A percentile compares a stretch with the other conserved stretches of the same genome.
Conservation (phyloP, 352 stramenopile species). For the Globisporangium mamillatum region DNA sequence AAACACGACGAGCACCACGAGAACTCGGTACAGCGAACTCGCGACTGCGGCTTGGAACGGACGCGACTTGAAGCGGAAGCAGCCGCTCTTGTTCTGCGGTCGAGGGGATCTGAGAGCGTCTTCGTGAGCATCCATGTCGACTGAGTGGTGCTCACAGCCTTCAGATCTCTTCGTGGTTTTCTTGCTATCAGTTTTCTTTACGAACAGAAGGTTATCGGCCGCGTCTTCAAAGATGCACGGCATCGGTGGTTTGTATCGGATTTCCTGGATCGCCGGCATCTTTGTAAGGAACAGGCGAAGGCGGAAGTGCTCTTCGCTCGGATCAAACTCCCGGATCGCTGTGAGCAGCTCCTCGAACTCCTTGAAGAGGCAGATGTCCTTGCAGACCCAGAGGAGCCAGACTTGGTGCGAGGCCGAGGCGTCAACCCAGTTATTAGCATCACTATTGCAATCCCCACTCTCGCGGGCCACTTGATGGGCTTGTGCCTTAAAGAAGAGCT, state of each 20-base stretch:
- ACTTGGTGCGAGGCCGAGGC: slow-evolving; percentile 8
- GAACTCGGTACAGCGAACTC: slow-evolving; percentile 1
- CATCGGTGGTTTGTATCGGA: slow-evolving; percentile 19
- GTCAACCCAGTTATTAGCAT: not conserved
- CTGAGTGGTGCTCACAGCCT: not conserved
- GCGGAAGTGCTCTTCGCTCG: slow-evolving; percentile 22
- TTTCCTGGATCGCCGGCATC: slow-evolving; percentile 14
- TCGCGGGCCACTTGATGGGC: not conserved
- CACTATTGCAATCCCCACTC: not conserved
- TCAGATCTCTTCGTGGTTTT: not conserved
- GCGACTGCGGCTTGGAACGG: slow-evolving; percentile 21
- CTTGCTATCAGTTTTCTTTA: slow-evolving; percentile 1
- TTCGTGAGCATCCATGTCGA: not conserved
- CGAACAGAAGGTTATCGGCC: not conserved
- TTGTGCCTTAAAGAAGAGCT: slow-evolving; percentile 22
- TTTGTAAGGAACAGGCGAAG: slow-evolving; percentile 28
- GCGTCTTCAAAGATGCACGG: slow-evolving; percentile 14
- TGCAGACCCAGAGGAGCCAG: slow-evolving; percentile 29
- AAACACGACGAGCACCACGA: slow-evolving; percentile 10
- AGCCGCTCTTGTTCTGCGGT: slow-evolving; percentile 19
- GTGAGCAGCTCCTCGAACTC: slow-evolving; percentile 32
- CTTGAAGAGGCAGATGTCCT: slow-evolving; percentile 27
- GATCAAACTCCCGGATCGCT: slow-evolving; percentile 24
- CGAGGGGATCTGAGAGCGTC: not conserved
- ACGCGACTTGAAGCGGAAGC: slow-evolving; percentile 22